phyloP scores from a whole-genome alignment of 2,329 filamentous ascomycete species.

The Tolypocladium nubicola region DNA sequence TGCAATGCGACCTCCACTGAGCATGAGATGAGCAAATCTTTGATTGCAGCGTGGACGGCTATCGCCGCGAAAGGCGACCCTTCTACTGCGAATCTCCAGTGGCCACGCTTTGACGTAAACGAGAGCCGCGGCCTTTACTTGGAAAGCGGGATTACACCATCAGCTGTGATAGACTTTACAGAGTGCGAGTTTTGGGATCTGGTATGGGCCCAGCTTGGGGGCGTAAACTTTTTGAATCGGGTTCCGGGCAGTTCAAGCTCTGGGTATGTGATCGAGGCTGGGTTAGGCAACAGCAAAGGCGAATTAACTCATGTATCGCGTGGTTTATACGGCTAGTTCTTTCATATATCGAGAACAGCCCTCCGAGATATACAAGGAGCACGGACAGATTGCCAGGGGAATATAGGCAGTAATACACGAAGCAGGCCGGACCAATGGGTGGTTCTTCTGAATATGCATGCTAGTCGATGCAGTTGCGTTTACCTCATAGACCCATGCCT shows the following conservation, averaged over 20 bases:
- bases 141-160: not conserved
- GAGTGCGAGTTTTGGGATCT: not conserved
- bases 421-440: too few relatives aligned
- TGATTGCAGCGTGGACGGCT: not conserved
- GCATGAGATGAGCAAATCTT: not conserved
- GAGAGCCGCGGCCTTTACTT: not conserved
- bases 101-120: not conserved
- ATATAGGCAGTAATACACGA: too few relatives aligned
- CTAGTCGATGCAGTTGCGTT: too few relatives aligned
- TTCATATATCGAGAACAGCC: too few relatives aligned
- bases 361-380: too few relatives aligned
- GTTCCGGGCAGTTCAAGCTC: not conserved
- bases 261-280: not conserved
- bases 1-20: not conserved
- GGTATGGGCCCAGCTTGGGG: not conserved
- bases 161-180: not conserved
- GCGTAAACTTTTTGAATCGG: not conserved
- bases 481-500: too few relatives aligned
- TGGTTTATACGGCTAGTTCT: too few relatives aligned
- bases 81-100: not conserved
- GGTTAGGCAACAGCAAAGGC: too few relatives aligned
- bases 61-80: not conserved
- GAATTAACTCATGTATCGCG: too few relatives aligned
- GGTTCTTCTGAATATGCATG: too few relatives aligned
- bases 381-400: too few relatives aligned